Base-by-base conservation (phyloP, 2,329 filamentous ascomycete genomes). In the Penicillium digitatum region DNA sequence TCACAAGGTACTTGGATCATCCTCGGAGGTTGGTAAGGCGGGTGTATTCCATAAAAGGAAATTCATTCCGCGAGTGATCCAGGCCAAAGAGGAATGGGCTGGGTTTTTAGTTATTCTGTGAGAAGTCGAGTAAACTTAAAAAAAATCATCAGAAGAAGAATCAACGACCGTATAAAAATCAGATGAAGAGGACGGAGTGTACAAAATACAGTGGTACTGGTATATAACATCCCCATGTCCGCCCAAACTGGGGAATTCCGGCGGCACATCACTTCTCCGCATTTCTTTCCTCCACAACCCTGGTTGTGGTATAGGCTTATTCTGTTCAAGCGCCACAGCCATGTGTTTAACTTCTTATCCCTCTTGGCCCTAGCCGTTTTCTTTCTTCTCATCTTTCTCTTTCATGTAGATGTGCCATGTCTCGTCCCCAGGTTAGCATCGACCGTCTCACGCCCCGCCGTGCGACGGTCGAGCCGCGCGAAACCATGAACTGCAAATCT, bases 401-500 rank as follows among this genome's bases (percentile, higher is more conserved):
- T 58, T 56, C 47, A 61, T 61, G 60, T 53, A 60, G 50, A 44
- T 40, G 24, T 38, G 37, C 58, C 69, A 87, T 90, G 81, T 84
- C 87, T 61, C 83, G 89, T 66, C 87, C 87, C 27, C 87, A 89
- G 77, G 86, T 92, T 67, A 87, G 88, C 70, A 93, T 93, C 72
- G 87, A 92, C 75, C 84, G 89, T 58, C 78, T 93, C 62, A 87
- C 88, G 26, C 81, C 86, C 52, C 84, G 87, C 60, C 85, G 87
- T 39, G 79, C 84, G 74, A 85, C 81, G 73, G 87, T 84, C 66
- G 88, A 94, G 72, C 89, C 88, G 38, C 85, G 88, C 66, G 90
- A 95, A 78, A 89, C 88, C 32, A 95, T 95, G 90, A 95, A 95
- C 73, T 95, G 90, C 84, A 95, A 95, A 74, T 94, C 89, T 54